Conservation (phyloP, 371 early-diverging fungal genomes). For the Phascolomyces articulosus region DNA sequence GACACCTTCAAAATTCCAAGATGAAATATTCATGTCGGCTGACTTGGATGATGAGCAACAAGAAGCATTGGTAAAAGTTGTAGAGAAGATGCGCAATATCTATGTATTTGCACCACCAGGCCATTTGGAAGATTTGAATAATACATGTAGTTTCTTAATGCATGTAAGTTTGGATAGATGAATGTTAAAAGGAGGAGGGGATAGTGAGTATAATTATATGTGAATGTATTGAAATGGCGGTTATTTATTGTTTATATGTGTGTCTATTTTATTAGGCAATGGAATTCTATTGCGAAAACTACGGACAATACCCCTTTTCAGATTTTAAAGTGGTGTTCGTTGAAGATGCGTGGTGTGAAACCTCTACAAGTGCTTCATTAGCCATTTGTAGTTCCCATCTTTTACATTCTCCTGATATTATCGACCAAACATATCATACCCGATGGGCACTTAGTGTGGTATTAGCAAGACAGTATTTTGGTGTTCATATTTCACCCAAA, state of each 20-base stretch:
- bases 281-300: constrained; percentile 85
- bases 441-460: constrained; percentile 72
- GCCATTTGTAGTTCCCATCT: constrained; percentile 70
- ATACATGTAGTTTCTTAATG: constrained; percentile 71
- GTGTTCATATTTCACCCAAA: constrained; percentile 82
- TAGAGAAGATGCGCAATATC: constrained; percentile 63
- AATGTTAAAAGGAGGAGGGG: neutral
- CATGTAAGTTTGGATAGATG: constrained; percentile 49
- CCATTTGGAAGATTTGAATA: constrained; percentile 56
- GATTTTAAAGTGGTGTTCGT: constrained; percentile 90
- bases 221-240: no score
- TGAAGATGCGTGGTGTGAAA: constrained; percentile 73
- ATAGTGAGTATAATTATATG: no score
- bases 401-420: constrained; percentile 72
- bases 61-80: constrained; percentile 48
- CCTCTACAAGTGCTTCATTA: constrained; percentile 74
- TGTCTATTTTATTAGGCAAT: constrained; percentile 52
- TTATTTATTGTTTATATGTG: neutral
- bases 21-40: constrained; percentile 42
- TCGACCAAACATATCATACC: constrained; percentile 89
- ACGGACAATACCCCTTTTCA: constrained; percentile 86
- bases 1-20: constrained; percentile 47
- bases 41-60: constrained; percentile 56
- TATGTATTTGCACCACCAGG: constrained; percentile 74
- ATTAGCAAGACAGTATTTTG: constrained; percentile 93